Evolutionary conservation across 768 basidiomycete genomes (phyloP).

Genomic region (Naganishia friedmannii): DNA sequence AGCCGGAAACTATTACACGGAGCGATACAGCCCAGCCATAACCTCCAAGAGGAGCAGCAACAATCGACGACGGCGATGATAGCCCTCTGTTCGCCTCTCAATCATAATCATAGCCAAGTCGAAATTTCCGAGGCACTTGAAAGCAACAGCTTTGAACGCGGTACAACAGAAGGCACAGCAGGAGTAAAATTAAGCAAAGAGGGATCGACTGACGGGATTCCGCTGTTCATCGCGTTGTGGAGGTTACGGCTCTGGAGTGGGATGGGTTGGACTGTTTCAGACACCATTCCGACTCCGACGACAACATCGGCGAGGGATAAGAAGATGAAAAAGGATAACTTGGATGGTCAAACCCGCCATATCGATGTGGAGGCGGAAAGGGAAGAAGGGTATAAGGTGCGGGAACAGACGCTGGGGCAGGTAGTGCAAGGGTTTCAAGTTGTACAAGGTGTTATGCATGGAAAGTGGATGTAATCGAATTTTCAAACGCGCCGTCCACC

Average conservation of each 20-base stretch:
- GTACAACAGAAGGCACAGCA: neutral
- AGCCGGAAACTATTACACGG: no score
- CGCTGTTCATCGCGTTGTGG: slow-evolving; percentile 12
- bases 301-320: neutral
- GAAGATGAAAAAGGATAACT: neutral
- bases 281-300: neutral
- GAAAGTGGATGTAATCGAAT: slow-evolving; percentile 55
- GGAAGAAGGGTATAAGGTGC: neutral
- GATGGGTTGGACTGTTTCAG: slow-evolving; percentile 5
- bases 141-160: no score
- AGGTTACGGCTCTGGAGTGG: slow-evolving; percentile 10
- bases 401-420: neutral
- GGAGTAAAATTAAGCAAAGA: neutral
- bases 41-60: no score
- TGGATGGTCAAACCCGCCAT: neutral
- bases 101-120: no score
- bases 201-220: neutral
- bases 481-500: neutral
- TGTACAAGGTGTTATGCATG: slow-evolving; percentile 62
- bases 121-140: no score
- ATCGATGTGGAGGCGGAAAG: neutral
- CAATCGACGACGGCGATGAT: no score
- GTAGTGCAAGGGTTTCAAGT: neutral
- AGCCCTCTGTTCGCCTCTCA: no score
- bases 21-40: no score